A percentile compares a stretch with the other conserved stretches of the same genome.
Evolutionary conservation across 805 yeast species (phyloP).

Genomic region (Wilhelminamyces savonicus): DNA sequence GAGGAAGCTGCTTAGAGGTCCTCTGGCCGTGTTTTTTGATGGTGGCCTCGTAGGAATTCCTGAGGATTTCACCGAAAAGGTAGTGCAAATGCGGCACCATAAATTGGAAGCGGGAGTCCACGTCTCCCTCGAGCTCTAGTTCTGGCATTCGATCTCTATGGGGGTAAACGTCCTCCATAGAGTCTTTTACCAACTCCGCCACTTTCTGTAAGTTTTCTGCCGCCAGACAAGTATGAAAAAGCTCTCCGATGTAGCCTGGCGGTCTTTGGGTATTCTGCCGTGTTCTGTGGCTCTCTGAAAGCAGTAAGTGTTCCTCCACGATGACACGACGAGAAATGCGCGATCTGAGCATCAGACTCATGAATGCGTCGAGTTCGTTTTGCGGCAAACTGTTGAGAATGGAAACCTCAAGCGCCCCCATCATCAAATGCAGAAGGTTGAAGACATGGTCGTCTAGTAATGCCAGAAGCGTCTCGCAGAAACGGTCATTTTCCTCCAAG

Average conservation of each 20-base stretch:
- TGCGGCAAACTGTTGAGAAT: constrained; percentile 55
- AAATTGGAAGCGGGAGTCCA: constrained; percentile 67
- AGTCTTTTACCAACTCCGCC: constrained; percentile 41
- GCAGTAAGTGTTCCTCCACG: constrained; percentile 83
- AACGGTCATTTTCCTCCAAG: constrained; percentile 67
- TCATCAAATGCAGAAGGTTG: constrained; percentile 81
- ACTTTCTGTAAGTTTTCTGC: constrained; percentile 57
- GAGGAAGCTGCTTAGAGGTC: constrained; percentile 44
- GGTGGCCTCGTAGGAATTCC: constrained; percentile 83
- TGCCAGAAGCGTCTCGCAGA: constrained; percentile 56
- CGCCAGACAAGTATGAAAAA: constrained; percentile 75
- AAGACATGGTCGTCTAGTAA: constrained; percentile 75
- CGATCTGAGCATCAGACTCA: constrained; percentile 74
- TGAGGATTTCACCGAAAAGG: constrained; percentile 76
- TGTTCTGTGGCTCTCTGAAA: constrained; percentile 55
- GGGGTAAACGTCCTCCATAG: constrained; percentile 50
- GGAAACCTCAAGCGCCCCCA: constrained; percentile 86
- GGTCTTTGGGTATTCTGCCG: constrained; percentile 45
- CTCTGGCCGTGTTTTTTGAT: constrained; percentile 36
- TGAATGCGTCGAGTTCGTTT: constrained; percentile 59
- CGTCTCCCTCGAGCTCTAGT: constrained; percentile 67
- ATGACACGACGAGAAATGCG: constrained; percentile 86
- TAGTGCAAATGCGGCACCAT: constrained; percentile 83
- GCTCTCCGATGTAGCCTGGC: constrained; percentile 63
- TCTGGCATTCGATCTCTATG: constrained; percentile 58